These are phyloP conservation scores for Lactifluus hygrophoroides DNA, from an alignment of 768 basidiomycete species.

Conservation along the genomic window DNA sequence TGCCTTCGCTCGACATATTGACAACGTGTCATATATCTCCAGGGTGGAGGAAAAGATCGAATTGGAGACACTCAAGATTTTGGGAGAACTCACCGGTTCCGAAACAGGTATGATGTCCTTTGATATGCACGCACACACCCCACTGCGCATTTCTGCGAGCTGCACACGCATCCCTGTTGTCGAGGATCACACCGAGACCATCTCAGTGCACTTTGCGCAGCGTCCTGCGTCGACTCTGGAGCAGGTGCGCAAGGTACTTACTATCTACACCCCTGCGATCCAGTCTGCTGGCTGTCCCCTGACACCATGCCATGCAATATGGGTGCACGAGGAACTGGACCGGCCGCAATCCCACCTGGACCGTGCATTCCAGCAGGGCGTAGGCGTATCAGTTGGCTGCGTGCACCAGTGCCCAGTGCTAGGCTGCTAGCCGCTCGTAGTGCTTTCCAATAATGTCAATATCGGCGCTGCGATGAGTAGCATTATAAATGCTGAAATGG, in stretches of 20 bases:
- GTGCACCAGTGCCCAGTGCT: slow-evolving; percentile 86
- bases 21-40: slow-evolving; percentile 91
- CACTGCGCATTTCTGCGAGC: slow-evolving; percentile 83
- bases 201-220: slow-evolving; percentile 74
- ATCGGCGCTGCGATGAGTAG: slow-evolving; percentile 96
- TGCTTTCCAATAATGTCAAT: slow-evolving; percentile 86
- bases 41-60: slow-evolving; percentile 98
- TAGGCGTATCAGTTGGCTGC: slow-evolving; percentile 84
- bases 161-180: slow-evolving; percentile 95
- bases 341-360: slow-evolving; percentile 93
- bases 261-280: slow-evolving; percentile 65
- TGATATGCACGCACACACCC: slow-evolving; percentile 75
- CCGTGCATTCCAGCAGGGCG: slow-evolving; percentile 81
- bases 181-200: slow-evolving; percentile 89
- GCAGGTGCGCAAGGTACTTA: slow-evolving; percentile 77
- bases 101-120: slow-evolving; percentile 45
- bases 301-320: slow-evolving; percentile 75
- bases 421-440: slow-evolving; percentile 94
- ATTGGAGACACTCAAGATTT: slow-evolving; percentile 97
- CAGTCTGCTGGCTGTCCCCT: slow-evolving; percentile 72
- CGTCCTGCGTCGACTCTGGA: slow-evolving; percentile 80
- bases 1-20: slow-evolving; percentile 85
- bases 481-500: slow-evolving; percentile 95
- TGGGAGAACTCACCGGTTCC: slow-evolving; percentile 64
- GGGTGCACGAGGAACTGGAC: slow-evolving; percentile 89